Evolutionary conservation across 371 early-diverging fungal species (phyloP).

Genomic region (Mucor saturninus): DNA sequence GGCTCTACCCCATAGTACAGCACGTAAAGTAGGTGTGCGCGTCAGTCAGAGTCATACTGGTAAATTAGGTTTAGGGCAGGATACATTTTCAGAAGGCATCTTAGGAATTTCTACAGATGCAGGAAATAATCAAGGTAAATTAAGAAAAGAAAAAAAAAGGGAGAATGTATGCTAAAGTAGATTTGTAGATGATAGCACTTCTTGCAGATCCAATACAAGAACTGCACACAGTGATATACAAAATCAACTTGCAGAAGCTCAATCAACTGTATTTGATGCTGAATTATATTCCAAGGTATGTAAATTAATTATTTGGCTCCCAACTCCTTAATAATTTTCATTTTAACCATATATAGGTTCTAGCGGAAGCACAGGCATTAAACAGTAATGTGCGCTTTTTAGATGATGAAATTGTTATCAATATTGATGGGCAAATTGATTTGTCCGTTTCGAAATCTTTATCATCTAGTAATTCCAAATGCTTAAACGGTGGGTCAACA

Average conservation of each 20-base stretch:
- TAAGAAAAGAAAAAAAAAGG: background rate
- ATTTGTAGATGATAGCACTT: background rate
- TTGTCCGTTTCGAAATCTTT: conserved; percentile 36
- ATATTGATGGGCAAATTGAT: conserved; percentile 62
- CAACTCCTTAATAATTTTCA: conserved; percentile 1
- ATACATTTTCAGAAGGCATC: conserved; percentile 23
- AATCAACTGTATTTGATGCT: conserved; percentile 61
- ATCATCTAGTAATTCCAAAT: background rate
- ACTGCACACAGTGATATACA: conserved; percentile 35
- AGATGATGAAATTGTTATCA: conserved; percentile 58
- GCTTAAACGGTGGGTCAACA: background rate
- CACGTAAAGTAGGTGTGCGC: conserved; percentile 27
- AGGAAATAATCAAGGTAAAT: conserved; percentile 6
- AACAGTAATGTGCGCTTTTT: conserved; percentile 53
- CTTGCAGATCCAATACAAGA: background rate
- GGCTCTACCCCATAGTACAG: conserved; percentile 26
- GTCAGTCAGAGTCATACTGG: conserved; percentile 29
- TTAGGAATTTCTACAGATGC: conserved; percentile 16
- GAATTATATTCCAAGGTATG: conserved; percentile 61
- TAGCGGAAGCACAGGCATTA: conserved; percentile 60
- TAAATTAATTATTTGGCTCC: background rate
- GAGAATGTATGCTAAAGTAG: background rate
- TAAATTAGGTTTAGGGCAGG: conserved; percentile 13
- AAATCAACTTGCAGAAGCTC: conserved; percentile 52
- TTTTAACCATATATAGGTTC: conserved; percentile 34